Base-by-base conservation (phyloP, 345 rosid genomes). In the Brassica carinata region DNA sequence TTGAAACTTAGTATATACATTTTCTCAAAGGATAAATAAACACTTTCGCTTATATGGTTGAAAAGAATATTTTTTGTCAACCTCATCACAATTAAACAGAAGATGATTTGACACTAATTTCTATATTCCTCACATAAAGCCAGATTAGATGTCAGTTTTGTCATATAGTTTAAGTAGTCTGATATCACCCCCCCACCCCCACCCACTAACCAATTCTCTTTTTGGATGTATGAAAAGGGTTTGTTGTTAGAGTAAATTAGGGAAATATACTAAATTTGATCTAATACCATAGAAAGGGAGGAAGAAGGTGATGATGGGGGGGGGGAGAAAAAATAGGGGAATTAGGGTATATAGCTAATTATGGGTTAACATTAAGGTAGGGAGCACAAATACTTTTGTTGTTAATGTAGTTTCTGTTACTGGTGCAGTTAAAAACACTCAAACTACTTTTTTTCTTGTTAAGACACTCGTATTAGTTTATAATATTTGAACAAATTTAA, bases 101-200 rank as follows among this genome's bases (percentile, higher is more conserved):
- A 72, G 7, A 8, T 67, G 77, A 71, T 71, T 76, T 76, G 74
- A 76, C 80, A 71, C 57, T 70, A 43, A 76, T 81, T 40, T 40
- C 63, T 8, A 43, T 58, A 70, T 71, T 40, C 26, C 43, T 76
- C 84, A 76, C 34, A 43, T 71, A 27, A 72, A 66, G 74, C 74
- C 77, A 76, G 72, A 67, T 72, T 76, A 72, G 73, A 76, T 76
- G 73, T 59, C 55, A 57, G 64, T 58, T 76, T 81, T 81, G 69
- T 72, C 77, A 19, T 58, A n/a, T 72, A 77, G 74, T 76, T 71
- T 71, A 75, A 70, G 61, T 69, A 59, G 53, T 75, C 33, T 80
- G 27, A 69, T n/a, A n/a, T 69, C 23, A n/a, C n/a, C n/a, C n/a
- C n/a, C n/a, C n/a, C n/a, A n/a, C n/a, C n/a, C n/a, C 14, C 3